Evolutionary conservation across 106 monocot species (phyloP).

Genomic region (Acanthochlamys bracteata): DNA sequence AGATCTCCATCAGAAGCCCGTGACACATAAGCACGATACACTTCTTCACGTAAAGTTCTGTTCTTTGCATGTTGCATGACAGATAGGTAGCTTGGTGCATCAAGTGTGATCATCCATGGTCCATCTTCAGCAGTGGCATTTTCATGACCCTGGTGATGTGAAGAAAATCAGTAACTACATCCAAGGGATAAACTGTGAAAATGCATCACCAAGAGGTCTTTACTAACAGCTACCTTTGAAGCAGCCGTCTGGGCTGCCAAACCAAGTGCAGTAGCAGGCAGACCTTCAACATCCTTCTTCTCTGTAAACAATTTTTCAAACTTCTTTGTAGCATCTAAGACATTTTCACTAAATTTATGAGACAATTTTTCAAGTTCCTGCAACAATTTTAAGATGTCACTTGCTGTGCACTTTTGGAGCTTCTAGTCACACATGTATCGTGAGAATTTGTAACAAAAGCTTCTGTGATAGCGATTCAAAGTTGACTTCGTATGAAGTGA

Average conservation of each 20-base stretch:
- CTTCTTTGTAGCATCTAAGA: constrained; percentile 90
- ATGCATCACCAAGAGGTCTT: too few species aligned
- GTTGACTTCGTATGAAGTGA: not conserved
- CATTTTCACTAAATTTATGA: constrained; percentile 96
- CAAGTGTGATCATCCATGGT: constrained; percentile 92
- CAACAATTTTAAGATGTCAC: not conserved
- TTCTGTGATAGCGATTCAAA: not conserved
- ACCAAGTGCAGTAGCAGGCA: constrained; percentile 82
- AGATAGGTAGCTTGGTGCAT: constrained; percentile 81
- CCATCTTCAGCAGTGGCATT: constrained; percentile 93
- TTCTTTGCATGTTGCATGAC: constrained; percentile 94
- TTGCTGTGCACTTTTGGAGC: not conserved
- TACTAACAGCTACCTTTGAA: constrained; percentile 50
- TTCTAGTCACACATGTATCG: not conserved
- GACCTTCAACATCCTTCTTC: constrained; percentile 81
- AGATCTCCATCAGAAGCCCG: constrained; percentile 85
- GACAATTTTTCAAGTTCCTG: constrained; percentile 87
- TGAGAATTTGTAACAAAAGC: not conserved
- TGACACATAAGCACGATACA: constrained; percentile 71
- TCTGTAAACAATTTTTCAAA: constrained; percentile 88
- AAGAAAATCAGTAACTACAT: not conserved
- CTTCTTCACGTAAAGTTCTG: constrained; percentile 80
- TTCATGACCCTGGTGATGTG: constrained; percentile 69
- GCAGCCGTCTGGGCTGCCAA: constrained; percentile 81
- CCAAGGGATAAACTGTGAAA: not conserved